Conservation (phyloP, 352 stramenopile genomes). For the Phytophthora sp. region DNA sequence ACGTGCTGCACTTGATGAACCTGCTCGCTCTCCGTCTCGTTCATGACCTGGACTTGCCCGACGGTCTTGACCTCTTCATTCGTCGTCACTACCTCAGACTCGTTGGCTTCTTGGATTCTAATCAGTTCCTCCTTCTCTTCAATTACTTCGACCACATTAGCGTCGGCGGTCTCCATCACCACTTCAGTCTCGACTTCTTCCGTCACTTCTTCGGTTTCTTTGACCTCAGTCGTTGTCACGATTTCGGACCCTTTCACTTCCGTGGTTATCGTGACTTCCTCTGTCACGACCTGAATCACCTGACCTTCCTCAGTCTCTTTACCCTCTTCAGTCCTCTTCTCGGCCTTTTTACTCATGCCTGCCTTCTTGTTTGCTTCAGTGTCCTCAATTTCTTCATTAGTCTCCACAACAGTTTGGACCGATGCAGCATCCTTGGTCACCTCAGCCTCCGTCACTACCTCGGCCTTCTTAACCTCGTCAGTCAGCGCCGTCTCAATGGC, state of each 20-base stretch:
- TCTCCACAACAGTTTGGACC: no score
- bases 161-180: neutral
- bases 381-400: no score
- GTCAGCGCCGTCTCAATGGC: neutral
- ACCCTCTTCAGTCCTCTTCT: no score
- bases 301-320: neutral
- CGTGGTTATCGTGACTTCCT: conserved; percentile 3
- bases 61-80: conserved; percentile 11
- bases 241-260: conserved; percentile 7
- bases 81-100: conserved; percentile 1
- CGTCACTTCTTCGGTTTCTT: conserved; percentile 1
- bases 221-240: conserved; percentile 5
- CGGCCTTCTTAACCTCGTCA: neutral
- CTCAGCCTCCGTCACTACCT: neutral
- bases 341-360: no score
- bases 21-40: conserved; percentile 1
- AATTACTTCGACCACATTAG: conserved; percentile 10
- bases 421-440: neutral
- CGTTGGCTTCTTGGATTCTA: neutral
- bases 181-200: conserved; percentile 8
- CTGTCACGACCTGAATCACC: conserved; percentile 1
- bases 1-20: no score
- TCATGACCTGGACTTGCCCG: neutral
- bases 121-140: conserved; percentile 19
- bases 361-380: no score